Conservation (phyloP, 176 grass and related monocot genomes). For the Areca catechu region DNA sequence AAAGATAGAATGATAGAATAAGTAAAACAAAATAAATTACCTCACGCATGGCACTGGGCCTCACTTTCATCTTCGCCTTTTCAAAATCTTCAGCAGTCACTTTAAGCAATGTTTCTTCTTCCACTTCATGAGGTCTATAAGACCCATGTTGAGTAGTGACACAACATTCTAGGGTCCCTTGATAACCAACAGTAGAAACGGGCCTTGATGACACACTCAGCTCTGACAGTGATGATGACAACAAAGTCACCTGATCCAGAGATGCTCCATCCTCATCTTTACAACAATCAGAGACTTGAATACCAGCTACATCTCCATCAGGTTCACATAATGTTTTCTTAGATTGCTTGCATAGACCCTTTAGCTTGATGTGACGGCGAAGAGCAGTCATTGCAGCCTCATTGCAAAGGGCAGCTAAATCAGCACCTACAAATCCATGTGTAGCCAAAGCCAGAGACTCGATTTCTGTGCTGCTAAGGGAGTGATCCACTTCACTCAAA, state of each 20-base stretch:
- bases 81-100: constrained; percentile 66
- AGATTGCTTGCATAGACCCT: constrained; percentile 11
- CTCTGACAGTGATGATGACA: constrained; percentile 51
- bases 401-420: constrained; percentile 84
- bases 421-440: constrained; percentile 97
- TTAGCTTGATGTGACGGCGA: constrained; percentile 39
- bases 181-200: constrained; percentile 9
- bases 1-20: background rate
- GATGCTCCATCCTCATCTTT: constrained; percentile 15
- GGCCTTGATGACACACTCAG: constrained; percentile 35
- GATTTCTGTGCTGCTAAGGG: constrained; percentile 32
- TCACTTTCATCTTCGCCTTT: constrained; percentile 79
- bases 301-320: constrained; percentile 12
- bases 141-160: background rate
- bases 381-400: constrained; percentile 68
- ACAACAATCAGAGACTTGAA: constrained; percentile 1
- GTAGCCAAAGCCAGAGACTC: constrained; percentile 45
- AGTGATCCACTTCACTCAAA: constrained; percentile 53
- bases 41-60: constrained; percentile 96
- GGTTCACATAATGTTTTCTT: constrained; percentile 11
- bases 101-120: constrained; percentile 26
- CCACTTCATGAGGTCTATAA: constrained; percentile 3
- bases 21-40: constrained; percentile 24
- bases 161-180: constrained; percentile 10
- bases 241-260: constrained; percentile 21